phyloP scores from a whole-genome alignment of 108 stramenopile genomes.

The Craspedostauros australis region DNA sequence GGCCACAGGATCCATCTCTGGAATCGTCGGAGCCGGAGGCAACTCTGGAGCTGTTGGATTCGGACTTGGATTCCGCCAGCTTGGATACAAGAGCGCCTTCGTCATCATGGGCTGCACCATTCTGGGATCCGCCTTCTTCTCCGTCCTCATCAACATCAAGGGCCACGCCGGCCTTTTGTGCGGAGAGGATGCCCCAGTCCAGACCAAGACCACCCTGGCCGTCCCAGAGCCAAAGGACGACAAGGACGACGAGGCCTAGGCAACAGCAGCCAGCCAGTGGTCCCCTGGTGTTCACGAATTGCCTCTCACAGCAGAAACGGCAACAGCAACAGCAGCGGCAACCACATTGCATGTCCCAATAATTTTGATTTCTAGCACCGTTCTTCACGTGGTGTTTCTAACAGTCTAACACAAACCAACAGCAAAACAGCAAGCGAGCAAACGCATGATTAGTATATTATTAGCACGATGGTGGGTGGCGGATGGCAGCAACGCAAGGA shows the following conservation, averaged over 20 bases:
- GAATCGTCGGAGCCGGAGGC: conserved; percentile 77
- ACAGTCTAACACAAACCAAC: too few species aligned
- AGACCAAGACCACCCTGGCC: not conserved
- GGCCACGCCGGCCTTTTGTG: conserved; percentile 59
- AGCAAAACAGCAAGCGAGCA: too few species aligned
- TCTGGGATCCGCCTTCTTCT: conserved; percentile 34
- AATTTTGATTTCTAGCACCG: too few species aligned
- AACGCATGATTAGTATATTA: too few species aligned
- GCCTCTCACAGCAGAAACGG: too few species aligned
- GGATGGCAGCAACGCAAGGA: too few species aligned
- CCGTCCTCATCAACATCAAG: conserved; percentile 56
- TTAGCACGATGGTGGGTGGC: too few species aligned
- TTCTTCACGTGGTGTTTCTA: too few species aligned
- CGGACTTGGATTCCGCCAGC: conserved; percentile 44
- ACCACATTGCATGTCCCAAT: too few species aligned
- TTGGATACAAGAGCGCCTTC: conserved; percentile 41
- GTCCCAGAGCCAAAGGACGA: conserved; percentile 1
- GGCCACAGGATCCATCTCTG: conserved; percentile 66
- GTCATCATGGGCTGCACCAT: conserved; percentile 40
- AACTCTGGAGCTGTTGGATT: conserved; percentile 55
- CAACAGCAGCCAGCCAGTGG: too few species aligned
- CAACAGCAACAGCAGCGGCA: too few species aligned
- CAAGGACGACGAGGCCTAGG: not conserved
- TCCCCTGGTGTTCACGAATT: too few species aligned
- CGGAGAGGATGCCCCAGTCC: conserved; percentile 20